A percentile compares a stretch with the other conserved stretches of the same genome.
These are phyloP conservation scores for Plantago elongata DNA, from an alignment of 257 asterid genomes.

Conservation along the genomic window DNA sequence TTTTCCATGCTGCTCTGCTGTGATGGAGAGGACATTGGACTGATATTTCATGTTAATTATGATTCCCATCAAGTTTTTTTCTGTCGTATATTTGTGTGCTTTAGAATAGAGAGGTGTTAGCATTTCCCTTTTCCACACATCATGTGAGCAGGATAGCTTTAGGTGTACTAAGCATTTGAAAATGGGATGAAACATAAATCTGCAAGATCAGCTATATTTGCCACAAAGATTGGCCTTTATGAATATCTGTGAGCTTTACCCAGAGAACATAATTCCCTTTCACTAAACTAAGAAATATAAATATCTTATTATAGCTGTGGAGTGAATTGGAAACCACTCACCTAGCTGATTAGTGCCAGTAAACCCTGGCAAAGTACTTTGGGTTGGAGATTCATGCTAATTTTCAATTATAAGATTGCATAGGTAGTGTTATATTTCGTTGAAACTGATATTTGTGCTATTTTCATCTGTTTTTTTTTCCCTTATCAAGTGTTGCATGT, in stretches of 20 bases:
- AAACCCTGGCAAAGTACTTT: slow-evolving; percentile 8
- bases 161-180: not conserved
- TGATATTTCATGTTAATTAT: no score
- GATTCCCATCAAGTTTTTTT: no score
- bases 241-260: slow-evolving; percentile 6
- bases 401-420: not conserved
- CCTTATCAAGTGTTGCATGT: not conserved
- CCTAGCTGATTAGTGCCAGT: not conserved
- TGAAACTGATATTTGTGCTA: slow-evolving; percentile 4
- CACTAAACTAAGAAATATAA: not conserved
- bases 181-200: not conserved
- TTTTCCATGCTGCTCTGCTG: no score
- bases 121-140: no score
- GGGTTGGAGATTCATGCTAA: not conserved
- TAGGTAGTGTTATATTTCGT: slow-evolving; percentile 8
- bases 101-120: no score
- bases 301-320: no score
- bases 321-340: slow-evolving; percentile 2
- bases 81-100: no score
- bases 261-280: not conserved
- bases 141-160: no score
- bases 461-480: slow-evolving; percentile 4
- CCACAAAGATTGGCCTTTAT: slow-evolving; percentile 1
- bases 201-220: slow-evolving; percentile 2
- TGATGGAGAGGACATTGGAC: no score